A percentile compares a stretch with the other conserved stretches of the same genome.
These are phyloP conservation scores for Penicillium fimorum DNA, from an alignment of 495 filamentous ascomycete species.

Conservation along the genomic window DNA sequence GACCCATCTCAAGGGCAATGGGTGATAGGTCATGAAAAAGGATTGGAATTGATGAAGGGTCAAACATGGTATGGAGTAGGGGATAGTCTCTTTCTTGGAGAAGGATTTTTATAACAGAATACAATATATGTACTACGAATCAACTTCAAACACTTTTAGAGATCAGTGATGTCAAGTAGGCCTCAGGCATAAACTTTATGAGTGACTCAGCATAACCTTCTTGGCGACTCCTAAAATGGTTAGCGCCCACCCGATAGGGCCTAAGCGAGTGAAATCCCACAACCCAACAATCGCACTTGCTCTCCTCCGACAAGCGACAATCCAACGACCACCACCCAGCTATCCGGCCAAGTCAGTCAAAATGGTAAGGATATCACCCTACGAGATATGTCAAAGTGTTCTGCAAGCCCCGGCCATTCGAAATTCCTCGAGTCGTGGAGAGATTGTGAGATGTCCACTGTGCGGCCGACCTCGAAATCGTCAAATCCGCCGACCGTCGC, in stretches of 20 bases:
- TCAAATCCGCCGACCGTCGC: constrained; percentile 19
- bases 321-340: constrained; percentile 49
- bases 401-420: constrained; percentile 21
- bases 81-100: constrained; percentile 58
- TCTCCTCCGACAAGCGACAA: constrained; percentile 50
- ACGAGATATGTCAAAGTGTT: constrained; percentile 20
- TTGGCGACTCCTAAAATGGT: constrained; percentile 28
- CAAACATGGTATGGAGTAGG: constrained; percentile 84
- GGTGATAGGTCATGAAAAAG: constrained; percentile 75
- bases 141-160: neutral
- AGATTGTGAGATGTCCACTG: constrained; percentile 18
- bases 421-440: constrained; percentile 12
- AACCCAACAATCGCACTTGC: constrained; percentile 43
- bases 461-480: constrained; percentile 26
- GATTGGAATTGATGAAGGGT: constrained; percentile 67
- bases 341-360: constrained; percentile 55
- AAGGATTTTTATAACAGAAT: constrained; percentile 40
- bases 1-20: constrained; percentile 56
- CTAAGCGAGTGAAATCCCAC: constrained; percentile 54
- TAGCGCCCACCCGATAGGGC: constrained; percentile 44
- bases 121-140: neutral
- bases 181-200: constrained; percentile 12
- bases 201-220: constrained; percentile 26
- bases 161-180: neutral
- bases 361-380: constrained; percentile 51